Conservation (phyloP, 202 grass and related monocot species). For the Setaria italica region DNA sequence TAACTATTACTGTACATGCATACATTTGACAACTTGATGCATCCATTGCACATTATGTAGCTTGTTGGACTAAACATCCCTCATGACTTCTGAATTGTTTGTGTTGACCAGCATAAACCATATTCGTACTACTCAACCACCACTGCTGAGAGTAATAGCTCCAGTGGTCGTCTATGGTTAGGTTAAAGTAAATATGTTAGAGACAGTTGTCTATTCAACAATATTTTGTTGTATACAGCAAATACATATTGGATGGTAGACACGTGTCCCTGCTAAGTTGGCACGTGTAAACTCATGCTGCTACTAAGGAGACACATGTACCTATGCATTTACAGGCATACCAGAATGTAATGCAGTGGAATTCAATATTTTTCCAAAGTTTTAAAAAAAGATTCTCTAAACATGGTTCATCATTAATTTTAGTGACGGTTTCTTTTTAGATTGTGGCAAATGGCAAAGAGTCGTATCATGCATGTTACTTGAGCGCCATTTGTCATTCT, state of each 20-base stretch:
- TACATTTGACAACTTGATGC: too few relatives aligned
- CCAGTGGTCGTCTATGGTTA: not conserved
- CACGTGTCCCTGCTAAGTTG: not conserved
- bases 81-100: not conserved
- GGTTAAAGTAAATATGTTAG: not conserved
- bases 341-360: not conserved
- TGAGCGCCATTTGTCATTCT: slow-evolving; percentile 9
- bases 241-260: too few relatives aligned
- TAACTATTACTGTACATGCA: too few relatives aligned
- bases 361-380: not conserved
- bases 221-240: not conserved
- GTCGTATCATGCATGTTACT: not conserved
- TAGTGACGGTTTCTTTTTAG: not conserved
- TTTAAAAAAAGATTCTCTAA: not conserved
- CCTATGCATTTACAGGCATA: not conserved
- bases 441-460: not conserved
- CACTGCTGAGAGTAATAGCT: not conserved
- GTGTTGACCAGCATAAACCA: not conserved
- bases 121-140: not conserved
- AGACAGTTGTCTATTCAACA: not conserved
- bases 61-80: too few relatives aligned
- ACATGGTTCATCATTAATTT: not conserved
- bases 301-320: not conserved
- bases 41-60: too few relatives aligned
- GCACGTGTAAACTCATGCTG: not conserved